phyloP scores from a whole-genome alignment of 139 green algal genomes.

The Bryopsis sp. region DNA sequence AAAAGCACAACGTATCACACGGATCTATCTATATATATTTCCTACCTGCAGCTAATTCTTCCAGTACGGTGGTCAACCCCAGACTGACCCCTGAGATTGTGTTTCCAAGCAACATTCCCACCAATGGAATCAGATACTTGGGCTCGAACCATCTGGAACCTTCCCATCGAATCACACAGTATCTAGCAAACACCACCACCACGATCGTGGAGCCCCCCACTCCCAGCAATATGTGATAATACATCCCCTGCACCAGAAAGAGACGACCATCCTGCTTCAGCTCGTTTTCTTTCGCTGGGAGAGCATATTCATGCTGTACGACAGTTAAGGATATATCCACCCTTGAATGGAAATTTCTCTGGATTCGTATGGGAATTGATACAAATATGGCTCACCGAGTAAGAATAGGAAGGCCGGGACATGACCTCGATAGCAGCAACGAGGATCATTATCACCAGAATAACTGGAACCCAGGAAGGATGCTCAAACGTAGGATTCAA shows the following conservation, averaged over 20 bases:
- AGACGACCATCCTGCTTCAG: too few species aligned
- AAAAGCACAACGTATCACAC: too few species aligned
- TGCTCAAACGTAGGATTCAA: conserved; percentile 63
- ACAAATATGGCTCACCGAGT: conserved; percentile 29
- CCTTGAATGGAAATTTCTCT: not conserved
- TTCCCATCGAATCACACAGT: conserved; percentile 38
- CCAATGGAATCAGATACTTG: conserved; percentile 39
- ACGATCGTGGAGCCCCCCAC: conserved; percentile 27
- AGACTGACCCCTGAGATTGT: conserved; percentile 60
- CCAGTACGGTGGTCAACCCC: conserved; percentile 52
- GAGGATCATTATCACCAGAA: conserved; percentile 64
- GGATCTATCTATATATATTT: too few species aligned
- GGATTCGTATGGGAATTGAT: not conserved
- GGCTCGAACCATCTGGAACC: conserved; percentile 45
- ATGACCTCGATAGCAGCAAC: conserved; percentile 59
- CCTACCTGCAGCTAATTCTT: conserved; percentile 43
- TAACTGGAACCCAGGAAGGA: conserved; percentile 40
- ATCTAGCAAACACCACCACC: conserved; percentile 40
- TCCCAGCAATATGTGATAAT: conserved; percentile 34
- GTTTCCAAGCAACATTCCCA: conserved; percentile 77
- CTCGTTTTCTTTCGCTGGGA: too few species aligned
- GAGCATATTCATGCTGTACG: too few species aligned
- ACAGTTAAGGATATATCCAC: not conserved
- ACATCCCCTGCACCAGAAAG: conserved; percentile 43
- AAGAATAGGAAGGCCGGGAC: conserved; percentile 42